Percentiles rank a stretch among this genome's conserved stretches.
Conservation (phyloP, 164 flowering plant genomes). For the Dillenia suffruticosa region DNA sequence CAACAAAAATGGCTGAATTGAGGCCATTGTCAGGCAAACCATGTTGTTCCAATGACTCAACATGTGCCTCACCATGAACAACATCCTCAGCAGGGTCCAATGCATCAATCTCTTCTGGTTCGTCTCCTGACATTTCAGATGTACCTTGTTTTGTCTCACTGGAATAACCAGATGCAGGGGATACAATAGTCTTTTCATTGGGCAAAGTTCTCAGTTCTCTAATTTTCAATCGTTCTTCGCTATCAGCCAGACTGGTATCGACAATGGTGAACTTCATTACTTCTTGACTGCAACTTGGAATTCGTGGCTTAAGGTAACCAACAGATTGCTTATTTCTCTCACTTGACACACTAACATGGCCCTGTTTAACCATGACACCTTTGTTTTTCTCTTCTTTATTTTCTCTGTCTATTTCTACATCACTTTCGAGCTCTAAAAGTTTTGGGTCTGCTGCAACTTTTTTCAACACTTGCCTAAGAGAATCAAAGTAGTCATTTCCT, state of each 20-base stretch:
- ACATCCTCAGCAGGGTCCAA: constrained; percentile 1
- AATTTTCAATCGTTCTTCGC: constrained; percentile 26
- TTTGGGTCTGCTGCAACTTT: constrained; percentile 66
- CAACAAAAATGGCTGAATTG: neutral
- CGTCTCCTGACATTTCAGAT: constrained; percentile 7
- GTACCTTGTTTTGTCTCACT: constrained; percentile 23
- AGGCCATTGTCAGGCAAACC: neutral
- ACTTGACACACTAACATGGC: constrained; percentile 22
- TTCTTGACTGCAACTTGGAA: constrained; percentile 16
- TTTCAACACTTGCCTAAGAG: constrained; percentile 61
- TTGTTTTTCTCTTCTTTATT: constrained; percentile 24
- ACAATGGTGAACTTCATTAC: constrained; percentile 55
- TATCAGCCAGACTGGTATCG: constrained; percentile 54
- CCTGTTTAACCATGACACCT: constrained; percentile 19
- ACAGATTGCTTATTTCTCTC: constrained; percentile 21
- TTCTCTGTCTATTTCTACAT: constrained; percentile 18
- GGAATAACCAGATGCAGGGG: constrained; percentile 8
- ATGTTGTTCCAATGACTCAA: constrained; percentile 13
- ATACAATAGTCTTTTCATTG: constrained; percentile 14
- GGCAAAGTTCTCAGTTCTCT: constrained; percentile 54
- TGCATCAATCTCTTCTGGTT: constrained; percentile 5
- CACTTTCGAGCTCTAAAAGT: constrained; percentile 61
- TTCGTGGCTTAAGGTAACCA: constrained; percentile 56
- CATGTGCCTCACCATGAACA: constrained; percentile 8
- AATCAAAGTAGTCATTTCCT: constrained; percentile 73